A percentile compares a stretch with the other conserved stretches of the same genome.
These are phyloP conservation scores for Alternaria burnsii DNA, from an alignment of 2,329 filamentous ascomycete species.

Conservation along the genomic window DNA sequence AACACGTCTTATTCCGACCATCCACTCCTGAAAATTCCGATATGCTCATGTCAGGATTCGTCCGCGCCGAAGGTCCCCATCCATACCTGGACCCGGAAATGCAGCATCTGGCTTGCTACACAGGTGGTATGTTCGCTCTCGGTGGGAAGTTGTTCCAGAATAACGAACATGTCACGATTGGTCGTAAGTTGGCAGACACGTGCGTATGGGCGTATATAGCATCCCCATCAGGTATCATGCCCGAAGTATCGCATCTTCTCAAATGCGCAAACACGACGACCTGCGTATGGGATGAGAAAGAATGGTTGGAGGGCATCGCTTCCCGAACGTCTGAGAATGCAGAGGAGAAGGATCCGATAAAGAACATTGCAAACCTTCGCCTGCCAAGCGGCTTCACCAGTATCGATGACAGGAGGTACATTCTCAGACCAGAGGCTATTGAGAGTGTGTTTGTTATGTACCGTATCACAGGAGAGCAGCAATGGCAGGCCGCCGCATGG, in stretches of 20 bases:
- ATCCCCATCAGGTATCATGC: conserved; percentile 67
- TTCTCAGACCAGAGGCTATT: conserved; percentile 65
- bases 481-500: conserved; percentile 58
- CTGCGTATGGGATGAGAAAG: conserved; percentile 64
- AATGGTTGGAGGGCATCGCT: conserved; percentile 57
- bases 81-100: conserved; percentile 59
- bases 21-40: conserved; percentile 58
- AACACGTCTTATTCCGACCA: conserved; percentile 59
- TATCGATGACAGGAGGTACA: conserved; percentile 56
- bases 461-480: conserved; percentile 64
- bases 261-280: conserved; percentile 55
- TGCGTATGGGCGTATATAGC: conserved; percentile 71
- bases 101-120: conserved; percentile 67
- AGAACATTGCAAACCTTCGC: conserved; percentile 51
- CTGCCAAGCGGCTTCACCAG: conserved; percentile 56
- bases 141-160: conserved; percentile 66
- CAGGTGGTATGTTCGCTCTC: conserved; percentile 69
- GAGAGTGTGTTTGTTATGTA: conserved; percentile 70
- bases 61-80: conserved; percentile 46
- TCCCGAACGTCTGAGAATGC: conserved; percentile 28
- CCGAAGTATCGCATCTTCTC: conserved; percentile 64
- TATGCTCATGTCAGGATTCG: conserved; percentile 57
- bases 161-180: conserved; percentile 64
- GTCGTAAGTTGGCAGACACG: conserved; percentile 65
- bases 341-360: conserved; percentile 41